A percentile compares a stretch with the other conserved stretches of the same genome.
Evolutionary conservation across 176 grass and related monocot species (phyloP).

Genomic region (Pontederia paniculata): DNA sequence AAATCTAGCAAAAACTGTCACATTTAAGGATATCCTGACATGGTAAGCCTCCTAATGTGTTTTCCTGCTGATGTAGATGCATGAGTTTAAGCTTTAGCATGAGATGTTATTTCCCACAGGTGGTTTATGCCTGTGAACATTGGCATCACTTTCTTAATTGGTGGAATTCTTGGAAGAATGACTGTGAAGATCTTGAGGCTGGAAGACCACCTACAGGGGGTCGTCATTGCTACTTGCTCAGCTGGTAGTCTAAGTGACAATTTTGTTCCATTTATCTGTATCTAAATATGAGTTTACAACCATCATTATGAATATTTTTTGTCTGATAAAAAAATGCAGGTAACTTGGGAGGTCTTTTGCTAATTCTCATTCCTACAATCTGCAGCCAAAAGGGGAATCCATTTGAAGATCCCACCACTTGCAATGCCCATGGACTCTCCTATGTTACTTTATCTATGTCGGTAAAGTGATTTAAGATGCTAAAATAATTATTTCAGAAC

Average conservation of each 20-base stretch:
- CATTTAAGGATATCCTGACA: constrained; percentile 19
- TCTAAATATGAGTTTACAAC: no score
- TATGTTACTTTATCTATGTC: constrained; percentile 4
- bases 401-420: constrained; percentile 3
- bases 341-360: constrained; percentile 17
- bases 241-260: background rate
- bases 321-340: background rate
- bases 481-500: background rate
- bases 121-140: constrained; percentile 36
- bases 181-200: constrained; percentile 25
- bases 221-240: constrained; percentile 22
- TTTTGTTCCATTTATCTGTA: background rate
- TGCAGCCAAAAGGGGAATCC: constrained; percentile 20
- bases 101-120: constrained; percentile 7
- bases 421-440: background rate
- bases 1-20: constrained; percentile 27
- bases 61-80: background rate
- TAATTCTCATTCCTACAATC: constrained; percentile 24
- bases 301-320: background rate
- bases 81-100: background rate
- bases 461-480: constrained; percentile 1
- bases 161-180: constrained; percentile 27
- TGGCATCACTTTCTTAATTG: constrained; percentile 21
- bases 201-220: constrained; percentile 8
- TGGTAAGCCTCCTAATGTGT: constrained; percentile 12